Conservation (phyloP, 164 flowering plant species). For the Protea cynaroides region DNA sequence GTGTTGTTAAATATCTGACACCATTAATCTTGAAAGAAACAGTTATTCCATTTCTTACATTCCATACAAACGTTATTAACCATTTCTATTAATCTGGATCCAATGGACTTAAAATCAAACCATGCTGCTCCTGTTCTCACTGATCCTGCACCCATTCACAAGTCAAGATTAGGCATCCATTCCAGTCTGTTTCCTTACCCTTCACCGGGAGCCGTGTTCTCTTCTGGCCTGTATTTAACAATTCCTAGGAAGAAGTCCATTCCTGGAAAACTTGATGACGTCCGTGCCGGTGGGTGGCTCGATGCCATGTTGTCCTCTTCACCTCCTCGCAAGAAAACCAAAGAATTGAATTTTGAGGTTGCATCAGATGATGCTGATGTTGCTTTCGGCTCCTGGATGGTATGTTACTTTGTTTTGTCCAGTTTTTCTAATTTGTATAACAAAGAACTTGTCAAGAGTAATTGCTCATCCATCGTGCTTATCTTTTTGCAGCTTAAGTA, state of each 20-base stretch:
- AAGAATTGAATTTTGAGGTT: constrained; percentile 36
- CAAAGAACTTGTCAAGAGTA: neutral
- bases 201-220: constrained; percentile 23
- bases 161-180: constrained; percentile 55
- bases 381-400: constrained; percentile 61
- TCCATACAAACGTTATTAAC: neutral
- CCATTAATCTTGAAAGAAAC: neutral
- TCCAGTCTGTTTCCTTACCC: constrained; percentile 42
- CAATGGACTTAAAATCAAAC: constrained; percentile 37
- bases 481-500: constrained; percentile 41
- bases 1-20: neutral
- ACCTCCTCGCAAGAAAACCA: constrained; percentile 62
- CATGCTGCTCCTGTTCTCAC: constrained; percentile 65
- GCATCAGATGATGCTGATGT: constrained; percentile 39
- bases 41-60: neutral
- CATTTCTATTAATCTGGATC: constrained; percentile 2
- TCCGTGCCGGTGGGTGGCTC: constrained; percentile 55
- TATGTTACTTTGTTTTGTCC: constrained; percentile 13
- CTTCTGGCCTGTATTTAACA: constrained; percentile 26
- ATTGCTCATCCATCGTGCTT: neutral
- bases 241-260: constrained; percentile 42
- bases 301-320: constrained; percentile 80
- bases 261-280: constrained; percentile 55
- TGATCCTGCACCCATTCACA: constrained; percentile 56
- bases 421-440: neutral